A percentile compares a stretch with the other conserved stretches of the same genome.
phyloP scores from a whole-genome alignment of 2,329 filamentous ascomycete genomes.

The Neodidymelliopsis sp. region DNA sequence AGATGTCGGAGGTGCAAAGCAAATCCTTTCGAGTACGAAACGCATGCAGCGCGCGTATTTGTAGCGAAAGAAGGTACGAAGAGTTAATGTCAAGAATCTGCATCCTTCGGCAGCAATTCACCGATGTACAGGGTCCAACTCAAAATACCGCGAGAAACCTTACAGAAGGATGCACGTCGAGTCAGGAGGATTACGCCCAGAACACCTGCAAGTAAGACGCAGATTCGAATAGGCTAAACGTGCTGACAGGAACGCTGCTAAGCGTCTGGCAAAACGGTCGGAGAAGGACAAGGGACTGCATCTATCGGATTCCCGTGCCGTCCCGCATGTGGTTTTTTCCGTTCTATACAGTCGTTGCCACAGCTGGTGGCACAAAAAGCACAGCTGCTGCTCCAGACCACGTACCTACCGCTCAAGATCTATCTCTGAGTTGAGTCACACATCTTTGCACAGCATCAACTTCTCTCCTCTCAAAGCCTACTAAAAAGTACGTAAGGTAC shows the following conservation, averaged over 20 bases:
- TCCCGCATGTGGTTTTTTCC: constrained; percentile 7
- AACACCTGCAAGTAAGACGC: constrained; percentile 25
- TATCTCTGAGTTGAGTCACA: too few species aligned
- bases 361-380: too few species aligned
- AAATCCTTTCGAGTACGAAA: too few species aligned
- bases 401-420: too few species aligned
- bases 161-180: constrained; percentile 30
- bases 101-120: constrained; percentile 7
- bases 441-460: too few species aligned
- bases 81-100: too few species aligned
- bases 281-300: constrained; percentile 16
- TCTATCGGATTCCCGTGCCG: constrained; percentile 24
- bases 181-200: constrained; percentile 25
- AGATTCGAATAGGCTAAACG: constrained; percentile 12
- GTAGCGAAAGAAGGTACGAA: too few species aligned
- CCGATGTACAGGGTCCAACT: constrained; percentile 20
- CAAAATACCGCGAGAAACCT: too few species aligned
- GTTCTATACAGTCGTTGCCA: not conserved
- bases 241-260: not conserved
- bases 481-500: too few species aligned
- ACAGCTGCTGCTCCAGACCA: too few species aligned
- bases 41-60: too few species aligned
- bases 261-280: not conserved
- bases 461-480: too few species aligned
- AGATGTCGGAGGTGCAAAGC: constrained; percentile 5